Percentiles rank a stretch among this genome's conserved stretches.
Evolutionary conservation across 2,329 filamentous ascomycete species (phyloP).

Genomic region (Aspergillus proliferans): DNA sequence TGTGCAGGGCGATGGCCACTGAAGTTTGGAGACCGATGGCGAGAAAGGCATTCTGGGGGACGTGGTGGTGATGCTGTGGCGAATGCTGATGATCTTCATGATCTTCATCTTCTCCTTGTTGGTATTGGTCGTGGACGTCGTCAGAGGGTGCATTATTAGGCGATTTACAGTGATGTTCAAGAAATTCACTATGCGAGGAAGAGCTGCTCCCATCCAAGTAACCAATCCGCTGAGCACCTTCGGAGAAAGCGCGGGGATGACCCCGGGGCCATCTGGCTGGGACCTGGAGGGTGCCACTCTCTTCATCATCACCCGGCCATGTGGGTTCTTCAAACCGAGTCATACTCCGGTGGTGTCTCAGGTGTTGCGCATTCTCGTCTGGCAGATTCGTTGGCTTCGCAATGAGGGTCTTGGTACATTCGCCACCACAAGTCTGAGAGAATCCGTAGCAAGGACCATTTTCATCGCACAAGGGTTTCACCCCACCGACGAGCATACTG

Average conservation of each 20-base stretch:
- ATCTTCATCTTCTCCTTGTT: not conserved
- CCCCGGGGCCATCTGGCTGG: not conserved
- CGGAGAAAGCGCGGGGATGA: not conserved
- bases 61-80: conserved; percentile 76
- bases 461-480: conserved; percentile 50
- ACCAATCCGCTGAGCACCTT: conserved; percentile 1
- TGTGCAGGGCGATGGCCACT: conserved; percentile 91
- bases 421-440: conserved; percentile 55
- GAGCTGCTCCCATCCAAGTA: conserved; percentile 11
- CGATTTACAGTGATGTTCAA: conserved; percentile 3
- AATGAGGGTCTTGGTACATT: conserved; percentile 49
- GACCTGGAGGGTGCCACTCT: not conserved
- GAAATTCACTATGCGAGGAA: conserved; percentile 5
- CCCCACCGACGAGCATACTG: conserved; percentile 44
- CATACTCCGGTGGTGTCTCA: conserved; percentile 13
- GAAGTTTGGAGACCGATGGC: conserved; percentile 94
- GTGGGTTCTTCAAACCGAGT: conserved; percentile 13
- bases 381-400: conserved; percentile 5
- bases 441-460: conserved; percentile 57
- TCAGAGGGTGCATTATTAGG: not conserved
- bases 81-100: conserved; percentile 1
- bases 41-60: conserved; percentile 87
- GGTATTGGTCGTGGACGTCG: not conserved
- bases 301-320: conserved; percentile 1
- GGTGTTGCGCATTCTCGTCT: conserved; percentile 10